Percentiles rank a stretch among this genome's conserved stretches.
These are phyloP conservation scores for Acmispon strigosus DNA, from an alignment of 306 rosid species.

Conservation along the genomic window DNA sequence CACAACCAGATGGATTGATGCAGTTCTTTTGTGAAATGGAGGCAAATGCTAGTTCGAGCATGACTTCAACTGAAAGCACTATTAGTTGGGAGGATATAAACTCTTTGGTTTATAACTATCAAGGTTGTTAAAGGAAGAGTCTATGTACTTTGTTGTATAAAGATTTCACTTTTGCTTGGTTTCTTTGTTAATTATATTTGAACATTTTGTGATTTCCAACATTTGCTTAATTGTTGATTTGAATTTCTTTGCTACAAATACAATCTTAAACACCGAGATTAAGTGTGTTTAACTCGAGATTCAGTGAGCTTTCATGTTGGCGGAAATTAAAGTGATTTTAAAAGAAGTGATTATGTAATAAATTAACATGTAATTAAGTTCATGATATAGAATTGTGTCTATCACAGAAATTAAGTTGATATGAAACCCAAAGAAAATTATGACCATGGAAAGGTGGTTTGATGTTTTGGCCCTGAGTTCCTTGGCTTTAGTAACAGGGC, in stretches of 20 bases:
- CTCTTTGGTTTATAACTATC: slow-evolving; percentile 37
- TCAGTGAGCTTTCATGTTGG: no score
- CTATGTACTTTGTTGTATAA: slow-evolving; percentile 19
- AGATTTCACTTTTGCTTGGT: slow-evolving; percentile 14
- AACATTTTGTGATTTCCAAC: neutral
- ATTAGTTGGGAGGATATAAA: slow-evolving; percentile 60
- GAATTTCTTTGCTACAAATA: neutral
- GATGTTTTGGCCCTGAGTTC: slow-evolving; percentile 43
- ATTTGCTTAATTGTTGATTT: neutral
- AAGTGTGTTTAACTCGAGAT: no score
- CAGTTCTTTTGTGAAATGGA: slow-evolving; percentile 11
- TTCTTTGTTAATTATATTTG: neutral
- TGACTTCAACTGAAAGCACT: slow-evolving; percentile 42
- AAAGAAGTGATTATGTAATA: no score
- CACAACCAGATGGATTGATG: neutral
- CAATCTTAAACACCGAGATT: no score
- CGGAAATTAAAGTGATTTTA: no score
- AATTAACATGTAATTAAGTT: no score
- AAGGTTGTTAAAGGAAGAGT: slow-evolving; percentile 10
- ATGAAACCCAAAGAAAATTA: slow-evolving; percentile 15
- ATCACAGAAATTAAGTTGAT: slow-evolving; percentile 5
- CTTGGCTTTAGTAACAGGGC: slow-evolving; percentile 29
- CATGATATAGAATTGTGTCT: no score
- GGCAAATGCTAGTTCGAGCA: slow-evolving; percentile 15
- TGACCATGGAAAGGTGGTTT: slow-evolving; percentile 18